Conservation (phyloP, 371 early-diverging fungal genomes). For the Blakeslea trispora region DNA sequence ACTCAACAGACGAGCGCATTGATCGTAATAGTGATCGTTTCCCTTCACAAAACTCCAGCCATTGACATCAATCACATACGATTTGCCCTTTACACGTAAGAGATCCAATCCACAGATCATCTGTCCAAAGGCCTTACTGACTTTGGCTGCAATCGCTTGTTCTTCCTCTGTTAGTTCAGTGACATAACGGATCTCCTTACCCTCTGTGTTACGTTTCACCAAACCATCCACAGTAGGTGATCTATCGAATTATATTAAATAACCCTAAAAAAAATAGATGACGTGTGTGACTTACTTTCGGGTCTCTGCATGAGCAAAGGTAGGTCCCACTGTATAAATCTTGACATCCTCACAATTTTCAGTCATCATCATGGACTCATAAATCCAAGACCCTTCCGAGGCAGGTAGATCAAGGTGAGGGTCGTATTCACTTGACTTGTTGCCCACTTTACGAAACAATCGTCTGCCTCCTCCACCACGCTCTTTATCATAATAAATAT, state of each 20-base stretch:
- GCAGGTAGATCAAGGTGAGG: constrained; percentile 72
- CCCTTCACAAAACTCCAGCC: constrained; percentile 99
- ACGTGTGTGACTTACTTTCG: constrained; percentile 70
- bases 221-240: constrained; percentile 98
- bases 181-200: constrained; percentile 95
- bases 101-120: constrained; percentile 97
- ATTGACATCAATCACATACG: constrained; percentile 98
- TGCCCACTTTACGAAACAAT: constrained; percentile 95
- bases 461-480: constrained; percentile 91
- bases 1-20: constrained; percentile 76
- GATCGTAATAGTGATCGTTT: constrained; percentile 90
- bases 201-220: constrained; percentile 94
- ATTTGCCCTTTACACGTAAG: constrained; percentile 79
- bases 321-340: constrained; percentile 93
- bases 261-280: too few species aligned
- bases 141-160: constrained; percentile 75
- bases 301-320: constrained; percentile 95
- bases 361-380: constrained; percentile 93
- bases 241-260: constrained; percentile 32
- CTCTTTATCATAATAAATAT: constrained; percentile 86
- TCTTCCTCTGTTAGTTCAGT: constrained; percentile 85
- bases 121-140: constrained; percentile 87
- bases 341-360: constrained; percentile 97
- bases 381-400: constrained; percentile 86
- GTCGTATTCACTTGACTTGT: constrained; percentile 93